These are phyloP conservation scores for Apophysomyces elegans DNA, from an alignment of 371 early-diverging fungal species.

Conservation along the genomic window DNA sequence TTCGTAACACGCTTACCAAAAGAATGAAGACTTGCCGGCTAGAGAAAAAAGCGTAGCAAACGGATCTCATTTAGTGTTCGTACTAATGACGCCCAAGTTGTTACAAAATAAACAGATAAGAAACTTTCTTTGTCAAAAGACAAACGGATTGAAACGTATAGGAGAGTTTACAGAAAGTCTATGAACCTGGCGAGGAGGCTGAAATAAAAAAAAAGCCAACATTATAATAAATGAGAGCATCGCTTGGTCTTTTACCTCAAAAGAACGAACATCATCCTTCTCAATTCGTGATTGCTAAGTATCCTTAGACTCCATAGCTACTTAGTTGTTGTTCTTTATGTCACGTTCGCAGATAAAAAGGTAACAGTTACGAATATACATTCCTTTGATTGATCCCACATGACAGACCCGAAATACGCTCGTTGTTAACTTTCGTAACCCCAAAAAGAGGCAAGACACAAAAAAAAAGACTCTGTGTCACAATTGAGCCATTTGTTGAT, in stretches of 20 bases:
- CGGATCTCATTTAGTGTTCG: neutral
- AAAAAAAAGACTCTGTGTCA: too few relatives aligned
- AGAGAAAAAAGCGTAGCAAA: neutral
- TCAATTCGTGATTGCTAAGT: too few relatives aligned
- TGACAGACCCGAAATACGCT: neutral
- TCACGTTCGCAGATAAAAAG: too few relatives aligned
- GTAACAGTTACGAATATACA: neutral
- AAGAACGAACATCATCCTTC: neutral
- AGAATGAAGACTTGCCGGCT: neutral
- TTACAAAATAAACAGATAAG: constrained; percentile 6
- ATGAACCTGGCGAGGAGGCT: too few relatives aligned
- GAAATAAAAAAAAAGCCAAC: too few relatives aligned
- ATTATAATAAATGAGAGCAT: too few relatives aligned
- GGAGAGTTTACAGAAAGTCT: constrained; percentile 2
- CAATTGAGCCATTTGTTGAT: neutral
- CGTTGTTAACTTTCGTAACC: neutral
- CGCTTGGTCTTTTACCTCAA: too few relatives aligned
- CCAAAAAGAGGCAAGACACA: neutral
- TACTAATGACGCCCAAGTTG: neutral
- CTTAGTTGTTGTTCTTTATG: too few relatives aligned
- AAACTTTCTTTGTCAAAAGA: neutral
- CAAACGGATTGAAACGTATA: neutral
- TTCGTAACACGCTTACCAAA: constrained; percentile 6
- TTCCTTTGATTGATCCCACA: neutral
- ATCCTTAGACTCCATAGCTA: too few relatives aligned